Evolutionary conservation across 768 basidiomycete species (phyloP).

Genomic region (Butyriboletus loyo): DNA sequence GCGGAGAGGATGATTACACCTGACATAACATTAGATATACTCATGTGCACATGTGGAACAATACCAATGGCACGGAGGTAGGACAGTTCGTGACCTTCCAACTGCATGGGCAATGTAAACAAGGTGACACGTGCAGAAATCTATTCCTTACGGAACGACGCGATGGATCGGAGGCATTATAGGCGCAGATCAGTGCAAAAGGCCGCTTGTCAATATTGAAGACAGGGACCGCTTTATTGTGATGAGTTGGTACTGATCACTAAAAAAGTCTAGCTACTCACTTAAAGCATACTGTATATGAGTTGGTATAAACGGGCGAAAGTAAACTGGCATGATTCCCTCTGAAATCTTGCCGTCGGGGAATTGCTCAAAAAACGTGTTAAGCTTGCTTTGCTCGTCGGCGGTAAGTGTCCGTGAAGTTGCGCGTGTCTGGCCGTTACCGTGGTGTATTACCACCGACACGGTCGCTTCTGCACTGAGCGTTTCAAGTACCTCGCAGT

Average conservation of each 20-base stretch:
- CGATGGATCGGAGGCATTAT: constrained; percentile 77
- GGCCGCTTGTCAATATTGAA: constrained; percentile 92
- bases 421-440: constrained; percentile 52
- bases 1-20: constrained; percentile 93
- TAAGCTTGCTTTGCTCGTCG: constrained; percentile 73
- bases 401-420: constrained; percentile 55
- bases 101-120: constrained; percentile 38
- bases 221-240: constrained; percentile 74
- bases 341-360: constrained; percentile 89
- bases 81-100: constrained; percentile 87
- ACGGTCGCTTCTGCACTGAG: constrained; percentile 57
- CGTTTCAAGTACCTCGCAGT: constrained; percentile 83
- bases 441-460: constrained; percentile 68
- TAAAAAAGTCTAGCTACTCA: constrained; percentile 37
- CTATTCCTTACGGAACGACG: constrained; percentile 67
- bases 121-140: background rate
- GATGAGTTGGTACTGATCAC: constrained; percentile 4
- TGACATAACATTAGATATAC: constrained; percentile 14
- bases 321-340: constrained; percentile 78
- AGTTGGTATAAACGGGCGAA: constrained; percentile 76
- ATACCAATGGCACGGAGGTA: constrained; percentile 87
- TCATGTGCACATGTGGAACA: background rate
- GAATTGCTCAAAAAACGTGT: constrained; percentile 71
- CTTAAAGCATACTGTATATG: constrained; percentile 86
- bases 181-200: constrained; percentile 87